Evolutionary conservation across 495 filamentous ascomycete genomes (phyloP), one percentile per base, ranked within the genome.

Genomic region (Neurospora sp.): DNA sequence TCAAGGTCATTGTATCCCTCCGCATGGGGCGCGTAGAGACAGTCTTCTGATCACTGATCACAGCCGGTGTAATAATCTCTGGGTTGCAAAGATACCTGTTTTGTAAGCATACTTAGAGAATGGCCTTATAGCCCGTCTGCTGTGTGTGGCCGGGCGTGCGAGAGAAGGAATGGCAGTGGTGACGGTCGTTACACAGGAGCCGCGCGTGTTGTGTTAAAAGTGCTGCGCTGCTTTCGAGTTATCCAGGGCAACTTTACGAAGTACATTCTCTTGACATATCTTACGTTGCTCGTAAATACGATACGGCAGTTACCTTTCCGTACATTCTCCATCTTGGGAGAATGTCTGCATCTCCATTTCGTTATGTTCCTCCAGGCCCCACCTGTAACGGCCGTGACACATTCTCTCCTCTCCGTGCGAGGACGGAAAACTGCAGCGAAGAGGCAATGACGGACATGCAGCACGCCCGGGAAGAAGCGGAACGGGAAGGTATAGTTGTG

Each of bases 361-460:
- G n/a, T 53, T 20, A 4, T 53, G 45, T 9, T 45, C 42, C 27
- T 31, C 27, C 27, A 31, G 27, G 27, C 27, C 27, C 27, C 27
- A 31, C 27, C 3, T 31, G 27, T 31, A 31, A 31, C 27, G 27
- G 27, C 27, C 27, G 27, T 31, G 27, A 31, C 27, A 31, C 27
- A 31, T 31, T 31, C 27, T 31, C 27, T 31, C 27, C 27, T 31
- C 27, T 31, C 27, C 27, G 27, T 31, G 27, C 27, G 27, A 31
- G 27, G 27, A 31, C 27, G 27, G 27, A 31, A 31, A 31, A 31
- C 2, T 31, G 27, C 27, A 31, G 27, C 27, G 61, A 44, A 53
- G 75, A 75, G 74, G 75, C 74, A 75, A 77, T 76, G 74, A 77
- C 76, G 71, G 76, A 69, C 74, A 76, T 74, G 74, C 73, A 73